Base-by-base conservation (phyloP, 176 grass and related monocot genomes). In the Musa troglodytarum region DNA sequence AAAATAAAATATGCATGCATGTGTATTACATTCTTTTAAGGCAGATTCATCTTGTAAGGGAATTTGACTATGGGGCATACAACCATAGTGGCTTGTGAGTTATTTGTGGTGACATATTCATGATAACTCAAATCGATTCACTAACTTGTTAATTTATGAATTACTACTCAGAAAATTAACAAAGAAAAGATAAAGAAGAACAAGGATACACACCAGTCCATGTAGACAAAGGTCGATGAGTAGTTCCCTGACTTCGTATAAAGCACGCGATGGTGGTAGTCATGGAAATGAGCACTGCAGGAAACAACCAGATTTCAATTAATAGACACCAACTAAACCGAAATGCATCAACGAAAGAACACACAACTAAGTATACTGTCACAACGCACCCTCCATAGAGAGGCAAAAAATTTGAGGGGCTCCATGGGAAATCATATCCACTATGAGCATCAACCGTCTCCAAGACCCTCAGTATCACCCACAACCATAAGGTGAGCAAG, bases 391-490 rank as follows among this genome's bases (percentile, higher is more conserved):
- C 92, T 72, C 92, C 92, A 74, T 96, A 96, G 1, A 96, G 74
- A 65, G 89, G 89, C 75, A 96, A 68, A 78, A 90, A 96, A 77
- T 96, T 96, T 16, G 92, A 96, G 53, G 92, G 92, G 87, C 89
- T 96, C 92, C 89, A 96, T 3, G 92, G 92, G 79, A 96, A 96
- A 59, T 96, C 89, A 69, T 96, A 96, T 22, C 92, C 92, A 29
- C 92, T 90, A 83, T 96, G 92, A 83, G 89, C 89, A 84, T 96
- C 92, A 21, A 96, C 92, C 5, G 89, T 96, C 85, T 96, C 92
- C 61, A 96, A 65, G 58, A 96, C 85, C 78, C 92, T 88, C 81
- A 96, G 80, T 29, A 84, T 78, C 89, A 96, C 88, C 92, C 92
- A 96, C 9, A 92, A 25, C 92, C 92, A 92, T 16, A 96, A 74